phyloP scores from a whole-genome alignment of 805 yeast species.

The Starmerella apicola region DNA sequence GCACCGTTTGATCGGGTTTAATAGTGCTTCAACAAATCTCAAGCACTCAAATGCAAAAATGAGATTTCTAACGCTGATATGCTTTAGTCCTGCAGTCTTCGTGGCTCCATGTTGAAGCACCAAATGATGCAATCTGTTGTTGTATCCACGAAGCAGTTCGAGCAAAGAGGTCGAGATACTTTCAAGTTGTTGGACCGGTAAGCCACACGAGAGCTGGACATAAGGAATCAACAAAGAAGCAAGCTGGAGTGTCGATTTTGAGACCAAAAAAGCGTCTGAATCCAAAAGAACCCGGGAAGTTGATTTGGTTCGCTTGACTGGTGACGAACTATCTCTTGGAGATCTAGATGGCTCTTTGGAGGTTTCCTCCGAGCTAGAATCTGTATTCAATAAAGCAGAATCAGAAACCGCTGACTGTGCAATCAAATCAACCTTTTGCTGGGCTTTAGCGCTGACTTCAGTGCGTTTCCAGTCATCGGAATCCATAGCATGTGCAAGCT shows the following conservation, averaged over 20 bases:
- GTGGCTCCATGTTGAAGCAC: slow-evolving; percentile 69
- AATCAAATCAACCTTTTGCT: slow-evolving; percentile 39
- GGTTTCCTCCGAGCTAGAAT: neutral
- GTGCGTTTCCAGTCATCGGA: slow-evolving; percentile 72
- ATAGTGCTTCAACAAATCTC: slow-evolving; percentile 33
- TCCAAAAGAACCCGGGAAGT: slow-evolving; percentile 31
- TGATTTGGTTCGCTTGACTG: neutral
- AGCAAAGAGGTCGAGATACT: slow-evolving; percentile 25
- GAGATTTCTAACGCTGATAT: slow-evolving; percentile 60
- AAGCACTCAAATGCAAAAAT: slow-evolving; percentile 58
- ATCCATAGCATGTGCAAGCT: slow-evolving; percentile 41
- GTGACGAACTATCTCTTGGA: neutral
- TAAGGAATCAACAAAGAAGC: slow-evolving; percentile 39
- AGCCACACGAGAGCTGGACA: slow-evolving; percentile 42
- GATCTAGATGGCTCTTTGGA: too few species aligned
- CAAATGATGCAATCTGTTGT: slow-evolving; percentile 44
- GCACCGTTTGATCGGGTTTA: slow-evolving; percentile 29
- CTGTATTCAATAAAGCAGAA: neutral
- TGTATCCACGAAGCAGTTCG: slow-evolving; percentile 40
- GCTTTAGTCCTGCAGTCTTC: slow-evolving; percentile 53
- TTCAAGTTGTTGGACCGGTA: slow-evolving; percentile 33
- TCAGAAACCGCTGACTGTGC: slow-evolving; percentile 30
- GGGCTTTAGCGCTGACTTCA: slow-evolving; percentile 39
- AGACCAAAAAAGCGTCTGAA: slow-evolving; percentile 45
- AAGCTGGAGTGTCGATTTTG: slow-evolving; percentile 36